These are phyloP conservation scores for Tylopilus sp. DNA, from an alignment of 768 basidiomycete species.

Conservation along the genomic window DNA sequence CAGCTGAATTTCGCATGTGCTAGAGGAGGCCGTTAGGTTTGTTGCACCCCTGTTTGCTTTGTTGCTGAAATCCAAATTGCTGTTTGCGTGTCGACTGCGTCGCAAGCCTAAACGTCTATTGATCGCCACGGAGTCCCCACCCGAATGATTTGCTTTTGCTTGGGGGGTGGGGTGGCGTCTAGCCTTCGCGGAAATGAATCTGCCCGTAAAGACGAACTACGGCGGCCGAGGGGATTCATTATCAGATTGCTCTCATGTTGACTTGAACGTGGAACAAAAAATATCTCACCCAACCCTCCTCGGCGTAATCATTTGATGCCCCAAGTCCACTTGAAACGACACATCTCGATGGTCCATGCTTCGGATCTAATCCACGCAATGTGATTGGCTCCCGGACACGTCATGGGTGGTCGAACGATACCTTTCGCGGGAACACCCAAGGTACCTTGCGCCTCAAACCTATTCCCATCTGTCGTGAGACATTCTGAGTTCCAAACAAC, in stretches of 20 bases:
- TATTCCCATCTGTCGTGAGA: constrained; percentile 3
- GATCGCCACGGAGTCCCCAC: too few relatives aligned
- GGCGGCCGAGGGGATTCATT: not conserved
- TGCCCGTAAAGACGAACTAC: constrained; percentile 2
- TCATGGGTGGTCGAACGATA: not conserved
- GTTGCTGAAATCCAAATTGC: constrained; percentile 4
- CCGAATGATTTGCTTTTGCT: not conserved
- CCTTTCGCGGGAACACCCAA: not conserved
- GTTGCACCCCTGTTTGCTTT: not conserved
- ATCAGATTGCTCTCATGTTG: not conserved
- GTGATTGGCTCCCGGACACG: not conserved
- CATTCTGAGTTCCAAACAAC: constrained; percentile 7
- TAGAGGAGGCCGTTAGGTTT: not conserved
- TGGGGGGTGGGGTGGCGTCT: not conserved
- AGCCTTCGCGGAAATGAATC: constrained; percentile 23
- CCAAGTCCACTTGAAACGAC: not conserved
- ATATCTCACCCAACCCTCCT: not conserved
- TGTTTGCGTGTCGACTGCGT: constrained; percentile 1
- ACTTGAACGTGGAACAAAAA: not conserved
- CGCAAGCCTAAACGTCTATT: not conserved
- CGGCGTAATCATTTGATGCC: not conserved
- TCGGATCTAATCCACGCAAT: constrained; percentile 4
- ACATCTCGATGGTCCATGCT: not conserved
- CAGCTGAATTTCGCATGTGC: constrained; percentile 8
- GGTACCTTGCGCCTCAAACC: not conserved